Evolutionary conservation across 2,329 filamentous ascomycete genomes (phyloP).

Genomic region (Daldinia sp.): DNA sequence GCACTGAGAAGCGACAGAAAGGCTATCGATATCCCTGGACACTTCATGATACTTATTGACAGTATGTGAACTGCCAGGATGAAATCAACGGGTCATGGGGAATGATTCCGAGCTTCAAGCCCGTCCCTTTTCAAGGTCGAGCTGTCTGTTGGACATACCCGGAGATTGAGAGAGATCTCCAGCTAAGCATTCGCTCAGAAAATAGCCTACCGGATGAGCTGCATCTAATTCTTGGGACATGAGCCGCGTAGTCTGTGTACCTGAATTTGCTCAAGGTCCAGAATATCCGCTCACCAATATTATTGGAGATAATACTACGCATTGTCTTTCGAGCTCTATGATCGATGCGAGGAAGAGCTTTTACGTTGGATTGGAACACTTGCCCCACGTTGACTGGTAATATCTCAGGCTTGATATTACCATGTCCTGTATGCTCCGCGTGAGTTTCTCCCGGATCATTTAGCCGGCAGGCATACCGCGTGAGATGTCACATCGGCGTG

Average conservation of each 20-base stretch:
- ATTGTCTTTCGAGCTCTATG: neutral
- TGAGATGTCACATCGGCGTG: neutral
- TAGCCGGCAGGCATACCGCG: conserved; percentile 20
- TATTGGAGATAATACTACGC: conserved; percentile 7
- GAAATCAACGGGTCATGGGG: neutral
- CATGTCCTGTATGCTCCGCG: conserved; percentile 14
- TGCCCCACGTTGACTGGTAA: neutral
- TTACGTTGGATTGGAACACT: neutral
- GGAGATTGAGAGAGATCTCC: neutral
- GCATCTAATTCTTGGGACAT: neutral
- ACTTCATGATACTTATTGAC: conserved; percentile 17
- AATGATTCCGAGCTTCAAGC: neutral
- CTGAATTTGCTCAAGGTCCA: neutral
- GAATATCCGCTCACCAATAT: conserved; percentile 6
- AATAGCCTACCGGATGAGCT: conserved; percentile 33
- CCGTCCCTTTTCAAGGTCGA: conserved; percentile 8
- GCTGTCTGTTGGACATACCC: neutral
- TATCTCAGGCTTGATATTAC: conserved; percentile 7
- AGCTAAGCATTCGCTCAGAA: conserved; percentile 4
- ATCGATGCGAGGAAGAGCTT: neutral
- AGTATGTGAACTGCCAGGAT: neutral
- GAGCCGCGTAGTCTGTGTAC: neutral
- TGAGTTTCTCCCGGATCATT: conserved; percentile 8
- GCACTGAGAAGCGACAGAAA: conserved; percentile 30
- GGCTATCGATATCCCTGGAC: neutral